Conservation (phyloP, 148 eudicot genomes). For the Vaccinium macrocarpon region DNA sequence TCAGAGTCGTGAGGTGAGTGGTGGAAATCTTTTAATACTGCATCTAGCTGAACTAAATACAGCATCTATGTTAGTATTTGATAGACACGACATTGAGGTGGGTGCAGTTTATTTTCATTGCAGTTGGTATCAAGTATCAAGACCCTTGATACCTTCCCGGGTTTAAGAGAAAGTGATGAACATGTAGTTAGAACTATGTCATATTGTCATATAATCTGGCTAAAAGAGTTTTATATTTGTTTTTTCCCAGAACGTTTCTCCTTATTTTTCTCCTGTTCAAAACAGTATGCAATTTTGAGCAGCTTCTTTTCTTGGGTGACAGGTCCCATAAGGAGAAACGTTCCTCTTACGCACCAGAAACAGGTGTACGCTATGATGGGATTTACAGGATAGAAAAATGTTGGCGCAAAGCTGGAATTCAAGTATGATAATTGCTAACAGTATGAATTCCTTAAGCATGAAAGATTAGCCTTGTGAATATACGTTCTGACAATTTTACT, state of each 20-base stretch:
- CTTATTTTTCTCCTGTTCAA: background rate
- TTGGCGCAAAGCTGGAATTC: conserved; percentile 67
- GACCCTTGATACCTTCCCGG: background rate
- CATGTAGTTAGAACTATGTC: background rate
- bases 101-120: conserved; percentile 6
- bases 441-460: background rate
- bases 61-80: background rate
- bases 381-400: conserved; percentile 91
- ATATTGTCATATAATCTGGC: background rate
- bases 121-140: conserved; percentile 3
- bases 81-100: background rate
- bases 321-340: conserved; percentile 87
- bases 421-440: conserved; percentile 35
- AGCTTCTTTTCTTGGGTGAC: conserved; percentile 11
- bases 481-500: conserved; percentile 18
- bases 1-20: conserved; percentile 81
- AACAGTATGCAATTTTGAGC: background rate
- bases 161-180: background rate
- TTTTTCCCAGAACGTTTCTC: too few species aligned
- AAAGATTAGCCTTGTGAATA: background rate
- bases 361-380: conserved; percentile 90
- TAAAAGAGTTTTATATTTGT: background rate
- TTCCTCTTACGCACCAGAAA: conserved; percentile 80
- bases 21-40: background rate
- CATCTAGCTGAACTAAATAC: background rate